Conservation (phyloP, 345 rosid genomes). For the Eutrema heterophyllum region DNA sequence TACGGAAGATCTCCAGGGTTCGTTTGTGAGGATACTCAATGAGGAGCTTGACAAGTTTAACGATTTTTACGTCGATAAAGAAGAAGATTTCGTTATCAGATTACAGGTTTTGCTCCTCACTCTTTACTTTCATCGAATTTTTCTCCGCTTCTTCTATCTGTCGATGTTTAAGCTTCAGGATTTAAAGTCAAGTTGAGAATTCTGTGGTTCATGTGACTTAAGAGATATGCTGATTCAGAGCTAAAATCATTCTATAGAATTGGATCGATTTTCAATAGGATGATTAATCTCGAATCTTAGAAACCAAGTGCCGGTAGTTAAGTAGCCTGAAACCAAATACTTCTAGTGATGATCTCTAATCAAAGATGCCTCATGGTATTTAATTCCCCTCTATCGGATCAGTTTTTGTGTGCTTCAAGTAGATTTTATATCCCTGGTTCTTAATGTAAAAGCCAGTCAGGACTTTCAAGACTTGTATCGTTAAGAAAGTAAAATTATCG, state of each 20-base stretch:
- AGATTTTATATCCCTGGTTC: neutral
- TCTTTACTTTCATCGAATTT: neutral
- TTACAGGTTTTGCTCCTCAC: conserved; percentile 51
- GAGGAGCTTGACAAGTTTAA: conserved; percentile 92
- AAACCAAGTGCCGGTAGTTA: neutral
- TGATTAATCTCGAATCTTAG: neutral
- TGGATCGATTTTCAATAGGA: neutral
- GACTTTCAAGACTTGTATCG: neutral
- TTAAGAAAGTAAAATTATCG: neutral
- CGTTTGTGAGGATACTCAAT: conserved; percentile 72
- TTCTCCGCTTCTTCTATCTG: neutral
- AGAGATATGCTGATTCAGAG: neutral
- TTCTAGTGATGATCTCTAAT: neutral
- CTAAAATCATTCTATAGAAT: neutral
- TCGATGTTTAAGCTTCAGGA: neutral
- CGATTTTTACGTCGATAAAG: conserved; percentile 85
- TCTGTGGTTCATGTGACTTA: neutral
- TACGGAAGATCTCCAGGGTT: conserved; percentile 42
- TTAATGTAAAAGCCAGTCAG: neutral
- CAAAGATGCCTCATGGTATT: neutral
- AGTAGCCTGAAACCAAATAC: neutral
- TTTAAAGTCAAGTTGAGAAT: neutral
- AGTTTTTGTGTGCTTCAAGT: neutral
- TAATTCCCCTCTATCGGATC: neutral
- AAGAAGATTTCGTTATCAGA: conserved; percentile 83